Percentiles rank a stretch among this genome's conserved stretches.
Evolutionary conservation across 177 flowering plant genomes (phyloP).

Genomic region (Vitis hybrid): DNA sequence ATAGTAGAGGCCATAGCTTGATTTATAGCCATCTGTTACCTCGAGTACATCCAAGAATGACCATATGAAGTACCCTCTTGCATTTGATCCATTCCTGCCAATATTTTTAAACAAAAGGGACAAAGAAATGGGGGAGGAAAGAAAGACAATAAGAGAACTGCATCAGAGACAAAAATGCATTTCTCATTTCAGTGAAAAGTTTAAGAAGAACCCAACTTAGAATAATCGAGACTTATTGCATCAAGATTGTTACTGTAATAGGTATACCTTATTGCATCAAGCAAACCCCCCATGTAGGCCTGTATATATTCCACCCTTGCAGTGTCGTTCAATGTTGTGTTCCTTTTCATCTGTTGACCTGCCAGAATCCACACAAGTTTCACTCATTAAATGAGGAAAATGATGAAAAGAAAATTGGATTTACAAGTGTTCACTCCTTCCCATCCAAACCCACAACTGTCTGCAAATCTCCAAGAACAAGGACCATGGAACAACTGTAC

Average conservation of each 20-base stretch:
- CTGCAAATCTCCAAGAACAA: too few species aligned
- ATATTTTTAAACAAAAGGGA: background rate
- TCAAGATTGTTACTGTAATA: background rate
- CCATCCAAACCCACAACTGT: too few species aligned
- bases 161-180: too few species aligned
- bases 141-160: too few species aligned
- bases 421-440: too few species aligned
- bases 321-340: slow-evolving; percentile 15
- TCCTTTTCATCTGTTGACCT: too few species aligned
- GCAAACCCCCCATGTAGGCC: slow-evolving; percentile 39
- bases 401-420: too few species aligned
- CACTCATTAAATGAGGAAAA: too few species aligned
- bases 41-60: slow-evolving; percentile 52
- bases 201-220: too few species aligned
- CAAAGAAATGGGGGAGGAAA: background rate
- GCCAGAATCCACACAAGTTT: too few species aligned
- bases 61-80: slow-evolving; percentile 42
- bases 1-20: slow-evolving; percentile 38
- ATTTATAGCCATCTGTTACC: slow-evolving; percentile 27
- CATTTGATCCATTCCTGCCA: slow-evolving; percentile 55
- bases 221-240: background rate
- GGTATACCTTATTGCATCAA: slow-evolving; percentile 46
- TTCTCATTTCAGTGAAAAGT: too few species aligned
- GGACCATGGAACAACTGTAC: too few species aligned
- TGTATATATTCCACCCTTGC: slow-evolving; percentile 40